Conservation (phyloP, 2,329 filamentous ascomycete genomes). For the Trichophaea hybrida region DNA sequence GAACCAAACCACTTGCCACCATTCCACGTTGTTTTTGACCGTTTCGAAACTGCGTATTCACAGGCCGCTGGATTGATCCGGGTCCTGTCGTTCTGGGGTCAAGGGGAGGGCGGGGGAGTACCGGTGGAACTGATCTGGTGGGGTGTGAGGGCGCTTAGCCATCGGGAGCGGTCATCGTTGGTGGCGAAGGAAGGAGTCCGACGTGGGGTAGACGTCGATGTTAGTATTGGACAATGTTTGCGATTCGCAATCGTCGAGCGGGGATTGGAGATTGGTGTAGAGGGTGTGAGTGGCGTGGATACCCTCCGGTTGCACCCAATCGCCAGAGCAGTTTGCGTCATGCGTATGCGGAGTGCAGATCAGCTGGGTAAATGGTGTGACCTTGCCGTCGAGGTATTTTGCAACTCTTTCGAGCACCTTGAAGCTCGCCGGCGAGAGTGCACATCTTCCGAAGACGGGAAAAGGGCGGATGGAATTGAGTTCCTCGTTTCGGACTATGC, state of each 20-base stretch:
- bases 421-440: conserved; percentile 27
- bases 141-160: conserved; percentile 20
- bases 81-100: conserved; percentile 50
- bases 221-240: conserved; percentile 26
- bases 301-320: conserved; percentile 25
- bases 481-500: conserved; percentile 40
- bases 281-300: conserved; percentile 24
- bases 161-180: conserved; percentile 11
- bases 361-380: conserved; percentile 38
- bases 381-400: conserved; percentile 38
- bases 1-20: conserved; percentile 37
- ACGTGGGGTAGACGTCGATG: conserved; percentile 23
- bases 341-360: conserved; percentile 27
- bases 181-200: conserved; percentile 23
- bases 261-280: conserved; percentile 8
- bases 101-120: conserved; percentile 35
- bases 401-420: conserved; percentile 37
- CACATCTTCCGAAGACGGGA: conserved; percentile 6
- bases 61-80: conserved; percentile 52
- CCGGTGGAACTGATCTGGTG: conserved; percentile 48
- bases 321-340: conserved; percentile 23
- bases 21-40: conserved; percentile 37
- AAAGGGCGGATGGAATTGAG: conserved; percentile 32
- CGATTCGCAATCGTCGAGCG: conserved; percentile 26
- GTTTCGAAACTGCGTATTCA: conserved; percentile 31